Conservation (phyloP, 1,284 basidiomycete genomes). For the Cystobasidium slooffiae region DNA sequence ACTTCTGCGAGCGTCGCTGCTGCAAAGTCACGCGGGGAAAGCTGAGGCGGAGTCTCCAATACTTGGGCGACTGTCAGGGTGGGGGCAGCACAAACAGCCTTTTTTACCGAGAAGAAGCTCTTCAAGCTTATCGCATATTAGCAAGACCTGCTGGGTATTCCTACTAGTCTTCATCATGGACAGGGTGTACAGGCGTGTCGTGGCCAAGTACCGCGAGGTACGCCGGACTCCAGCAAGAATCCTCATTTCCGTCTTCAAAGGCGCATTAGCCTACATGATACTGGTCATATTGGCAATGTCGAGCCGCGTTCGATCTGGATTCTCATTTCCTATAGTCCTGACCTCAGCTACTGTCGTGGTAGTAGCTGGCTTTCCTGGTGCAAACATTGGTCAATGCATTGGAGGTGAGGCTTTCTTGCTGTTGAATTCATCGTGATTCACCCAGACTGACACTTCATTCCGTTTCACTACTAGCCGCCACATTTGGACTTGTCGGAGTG, state of each 20-base stretch:
- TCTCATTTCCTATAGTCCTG: conserved; percentile 52
- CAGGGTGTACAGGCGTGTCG: background rate
- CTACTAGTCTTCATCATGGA: background rate
- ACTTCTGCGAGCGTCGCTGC: no score
- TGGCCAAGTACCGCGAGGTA: conserved; percentile 3
- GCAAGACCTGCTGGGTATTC: background rate
- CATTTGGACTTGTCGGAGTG: conserved; percentile 53
- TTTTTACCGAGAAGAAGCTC: no score
- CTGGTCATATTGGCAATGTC: conserved; percentile 55
- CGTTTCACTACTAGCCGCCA: conserved; percentile 13
- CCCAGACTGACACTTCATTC: background rate
- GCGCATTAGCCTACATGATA: conserved; percentile 54
- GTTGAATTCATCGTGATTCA: background rate
- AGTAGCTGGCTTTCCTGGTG: conserved; percentile 55
- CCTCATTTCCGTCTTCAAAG: conserved; percentile 45
- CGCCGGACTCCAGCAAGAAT: conserved; percentile 34
- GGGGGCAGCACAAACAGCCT: no score
- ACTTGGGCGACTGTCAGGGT: no score
- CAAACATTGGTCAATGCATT: conserved; percentile 50
- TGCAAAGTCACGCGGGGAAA: no score
- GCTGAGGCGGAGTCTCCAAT: no score
- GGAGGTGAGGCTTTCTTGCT: conserved; percentile 41
- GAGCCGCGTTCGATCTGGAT: conserved; percentile 51
- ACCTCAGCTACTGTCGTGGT: conserved; percentile 51
- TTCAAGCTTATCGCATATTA: background rate